Percentiles rank a stretch among this genome's conserved stretches.
phyloP scores from a whole-genome alignment of 225 moss, liverwort and hornwort genomes.

The Pseudoscleropodium purum region DNA sequence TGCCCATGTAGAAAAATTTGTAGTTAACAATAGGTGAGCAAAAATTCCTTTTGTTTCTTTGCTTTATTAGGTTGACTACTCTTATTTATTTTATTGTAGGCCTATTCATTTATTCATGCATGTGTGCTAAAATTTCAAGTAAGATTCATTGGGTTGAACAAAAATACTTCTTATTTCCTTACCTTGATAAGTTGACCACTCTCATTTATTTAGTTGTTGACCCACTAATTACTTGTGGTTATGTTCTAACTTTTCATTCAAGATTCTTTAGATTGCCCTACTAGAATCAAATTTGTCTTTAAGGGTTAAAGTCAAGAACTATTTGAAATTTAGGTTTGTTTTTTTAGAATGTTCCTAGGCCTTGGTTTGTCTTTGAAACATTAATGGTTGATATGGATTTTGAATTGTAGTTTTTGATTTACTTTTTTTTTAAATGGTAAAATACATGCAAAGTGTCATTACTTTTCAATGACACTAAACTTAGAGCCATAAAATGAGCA shows the following conservation, averaged over 20 bases:
- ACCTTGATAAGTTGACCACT: too few relatives aligned
- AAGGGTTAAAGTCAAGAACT: not conserved
- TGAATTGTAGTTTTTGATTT: not conserved
- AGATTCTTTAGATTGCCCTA: not conserved
- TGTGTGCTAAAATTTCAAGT: not conserved
- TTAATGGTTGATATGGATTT: not conserved
- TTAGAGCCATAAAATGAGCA: not conserved
- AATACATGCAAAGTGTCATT: not conserved
- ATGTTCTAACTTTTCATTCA: not conserved
- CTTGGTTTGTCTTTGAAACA: not conserved
- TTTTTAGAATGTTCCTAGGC: fast-evolving
- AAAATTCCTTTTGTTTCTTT: not conserved
- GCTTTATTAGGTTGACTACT: not conserved
- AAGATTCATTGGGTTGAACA: not conserved
- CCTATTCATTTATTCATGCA: not conserved
- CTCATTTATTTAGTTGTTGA: too few relatives aligned
- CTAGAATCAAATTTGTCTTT: not conserved
- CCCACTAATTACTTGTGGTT: too few relatives aligned
- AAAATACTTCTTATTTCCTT: not conserved
- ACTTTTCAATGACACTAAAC: not conserved
- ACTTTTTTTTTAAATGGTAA: too few relatives aligned
- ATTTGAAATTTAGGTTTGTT: not conserved
- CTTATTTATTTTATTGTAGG: not conserved
- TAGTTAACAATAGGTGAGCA: fast-evolving
- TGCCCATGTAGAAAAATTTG: fast-evolving